Evolutionary conservation across 1,284 basidiomycete genomes (phyloP).

Genomic region (Laetiporus sulphureus): DNA sequence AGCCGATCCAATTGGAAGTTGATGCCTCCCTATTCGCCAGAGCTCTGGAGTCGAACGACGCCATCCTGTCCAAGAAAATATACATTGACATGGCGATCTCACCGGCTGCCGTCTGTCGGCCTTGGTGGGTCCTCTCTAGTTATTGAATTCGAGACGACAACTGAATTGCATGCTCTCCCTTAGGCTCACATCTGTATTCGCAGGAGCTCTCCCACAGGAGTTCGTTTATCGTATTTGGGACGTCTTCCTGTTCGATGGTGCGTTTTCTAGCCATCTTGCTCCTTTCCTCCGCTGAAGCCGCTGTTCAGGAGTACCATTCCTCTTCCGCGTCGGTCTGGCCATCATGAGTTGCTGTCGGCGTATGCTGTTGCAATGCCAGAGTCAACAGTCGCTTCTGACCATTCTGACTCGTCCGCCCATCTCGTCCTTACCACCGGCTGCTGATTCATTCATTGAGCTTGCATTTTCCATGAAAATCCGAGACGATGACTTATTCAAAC

Average conservation of each 20-base stretch:
- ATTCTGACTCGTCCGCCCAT: constrained; percentile 48
- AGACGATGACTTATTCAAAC: constrained; percentile 77
- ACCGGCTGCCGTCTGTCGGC: constrained; percentile 49
- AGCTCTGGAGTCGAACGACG: constrained; percentile 65
- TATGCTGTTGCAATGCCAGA: constrained; percentile 44
- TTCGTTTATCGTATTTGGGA: constrained; percentile 83
- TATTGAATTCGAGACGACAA: too few species aligned
- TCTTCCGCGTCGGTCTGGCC: constrained; percentile 76
- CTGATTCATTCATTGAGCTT: constrained; percentile 60
- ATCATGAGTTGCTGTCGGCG: constrained; percentile 63
- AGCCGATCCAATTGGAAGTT: constrained; percentile 70
- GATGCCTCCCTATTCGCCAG: constrained; percentile 76
- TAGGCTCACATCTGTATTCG: constrained; percentile 75
- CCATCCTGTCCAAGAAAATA: constrained; percentile 57
- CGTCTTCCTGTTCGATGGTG: constrained; percentile 82
- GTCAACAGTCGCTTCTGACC: constrained; percentile 43
- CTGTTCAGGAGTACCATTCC: constrained; percentile 64
- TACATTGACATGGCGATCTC: constrained; percentile 58
- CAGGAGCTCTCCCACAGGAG: constrained; percentile 70
- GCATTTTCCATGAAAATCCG: constrained; percentile 66
- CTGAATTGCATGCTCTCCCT: too few species aligned
- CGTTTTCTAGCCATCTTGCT: not conserved
- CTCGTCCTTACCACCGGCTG: constrained; percentile 44
- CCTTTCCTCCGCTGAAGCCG: not conserved
- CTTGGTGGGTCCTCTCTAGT: constrained; percentile 41